A percentile compares a stretch with the other conserved stretches of the same genome.
Conservation (phyloP, 2,329 filamentous ascomycete species). For the Phyllosticta paracitricarpa region DNA sequence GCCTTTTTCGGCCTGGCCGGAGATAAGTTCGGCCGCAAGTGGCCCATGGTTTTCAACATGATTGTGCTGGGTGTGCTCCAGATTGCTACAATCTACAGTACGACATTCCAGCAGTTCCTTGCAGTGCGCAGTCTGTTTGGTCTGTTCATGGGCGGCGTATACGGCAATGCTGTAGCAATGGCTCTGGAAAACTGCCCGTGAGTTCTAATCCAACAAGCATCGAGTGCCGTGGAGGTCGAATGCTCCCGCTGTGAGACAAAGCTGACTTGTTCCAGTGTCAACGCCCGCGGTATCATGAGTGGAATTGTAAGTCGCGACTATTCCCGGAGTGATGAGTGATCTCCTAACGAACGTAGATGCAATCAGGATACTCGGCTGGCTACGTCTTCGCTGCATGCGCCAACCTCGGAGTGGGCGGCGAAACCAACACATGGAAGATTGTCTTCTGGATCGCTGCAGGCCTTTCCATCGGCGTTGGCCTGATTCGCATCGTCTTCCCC, state of each 20-base stretch:
- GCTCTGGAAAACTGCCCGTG: constrained; percentile 63
- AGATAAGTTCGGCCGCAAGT: constrained; percentile 72
- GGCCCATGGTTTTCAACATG: constrained; percentile 77
- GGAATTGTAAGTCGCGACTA: constrained; percentile 46
- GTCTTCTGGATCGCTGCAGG: constrained; percentile 65
- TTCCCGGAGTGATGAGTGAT: neutral
- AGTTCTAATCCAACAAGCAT: constrained; percentile 18
- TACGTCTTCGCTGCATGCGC: constrained; percentile 69
- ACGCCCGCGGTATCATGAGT: constrained; percentile 69
- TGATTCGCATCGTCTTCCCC: constrained; percentile 58
- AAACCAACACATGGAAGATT: constrained; percentile 57
- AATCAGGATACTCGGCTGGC: constrained; percentile 72
- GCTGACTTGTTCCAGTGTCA: constrained; percentile 20
- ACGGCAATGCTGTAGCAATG: constrained; percentile 70
- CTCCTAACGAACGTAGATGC: constrained; percentile 33
- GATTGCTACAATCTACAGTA: constrained; percentile 67
- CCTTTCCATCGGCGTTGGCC: constrained; percentile 57
- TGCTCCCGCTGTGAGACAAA: constrained; percentile 15
- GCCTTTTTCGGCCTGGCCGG: constrained; percentile 66
- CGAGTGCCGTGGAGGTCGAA: neutral
- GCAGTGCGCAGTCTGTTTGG: constrained; percentile 65
- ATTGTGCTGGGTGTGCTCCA: constrained; percentile 60
- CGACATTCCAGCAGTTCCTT: constrained; percentile 64
- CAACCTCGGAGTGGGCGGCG: constrained; percentile 62
- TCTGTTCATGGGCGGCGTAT: constrained; percentile 72